Conservation (phyloP, 169 alveolate genomes). For the Eimeria falciformis region DNA sequence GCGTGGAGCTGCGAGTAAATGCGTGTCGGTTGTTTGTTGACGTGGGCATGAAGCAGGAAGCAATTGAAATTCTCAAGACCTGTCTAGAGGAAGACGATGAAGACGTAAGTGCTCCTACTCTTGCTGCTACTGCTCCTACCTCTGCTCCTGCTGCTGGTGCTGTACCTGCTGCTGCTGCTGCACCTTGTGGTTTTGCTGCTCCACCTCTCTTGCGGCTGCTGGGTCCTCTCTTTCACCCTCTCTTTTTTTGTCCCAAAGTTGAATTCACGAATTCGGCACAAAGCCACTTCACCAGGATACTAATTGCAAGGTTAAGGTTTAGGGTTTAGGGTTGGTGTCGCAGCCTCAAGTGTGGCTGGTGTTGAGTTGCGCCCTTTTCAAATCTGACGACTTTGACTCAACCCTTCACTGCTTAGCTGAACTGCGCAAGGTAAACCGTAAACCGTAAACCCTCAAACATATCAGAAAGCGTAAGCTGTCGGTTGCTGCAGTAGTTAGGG, state of each 20-base stretch:
- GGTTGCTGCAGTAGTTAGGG: conserved; percentile 10
- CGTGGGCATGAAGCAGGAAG: conserved; percentile 12
- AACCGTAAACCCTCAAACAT: neutral
- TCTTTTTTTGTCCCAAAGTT: too few species aligned
- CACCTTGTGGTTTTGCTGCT: neutral
- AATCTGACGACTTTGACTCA: conserved; percentile 1
- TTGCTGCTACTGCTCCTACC: neutral
- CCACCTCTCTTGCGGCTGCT: neutral
- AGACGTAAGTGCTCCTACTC: conserved; percentile 24
- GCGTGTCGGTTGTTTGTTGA: conserved; percentile 15
- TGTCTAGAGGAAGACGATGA: conserved; percentile 56
- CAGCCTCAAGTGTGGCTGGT: conserved; percentile 70
- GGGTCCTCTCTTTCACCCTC: too few species aligned
- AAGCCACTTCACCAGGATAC: neutral
- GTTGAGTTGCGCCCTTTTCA: conserved; percentile 33
- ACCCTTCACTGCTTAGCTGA: conserved; percentile 4
- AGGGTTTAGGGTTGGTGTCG: conserved; percentile 32
- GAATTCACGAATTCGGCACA: too few species aligned
- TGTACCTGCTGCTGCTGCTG: conserved; percentile 27
- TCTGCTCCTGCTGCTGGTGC: conserved; percentile 40
- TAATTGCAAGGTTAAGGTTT: conserved; percentile 8
- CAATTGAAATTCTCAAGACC: conserved; percentile 13
- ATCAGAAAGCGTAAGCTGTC: neutral
- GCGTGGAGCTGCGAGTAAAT: conserved; percentile 10
- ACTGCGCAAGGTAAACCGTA: conserved; percentile 31